phyloP scores from a whole-genome alignment of 2,329 filamentous ascomycete species.

The Penicillium oxalicum region DNA sequence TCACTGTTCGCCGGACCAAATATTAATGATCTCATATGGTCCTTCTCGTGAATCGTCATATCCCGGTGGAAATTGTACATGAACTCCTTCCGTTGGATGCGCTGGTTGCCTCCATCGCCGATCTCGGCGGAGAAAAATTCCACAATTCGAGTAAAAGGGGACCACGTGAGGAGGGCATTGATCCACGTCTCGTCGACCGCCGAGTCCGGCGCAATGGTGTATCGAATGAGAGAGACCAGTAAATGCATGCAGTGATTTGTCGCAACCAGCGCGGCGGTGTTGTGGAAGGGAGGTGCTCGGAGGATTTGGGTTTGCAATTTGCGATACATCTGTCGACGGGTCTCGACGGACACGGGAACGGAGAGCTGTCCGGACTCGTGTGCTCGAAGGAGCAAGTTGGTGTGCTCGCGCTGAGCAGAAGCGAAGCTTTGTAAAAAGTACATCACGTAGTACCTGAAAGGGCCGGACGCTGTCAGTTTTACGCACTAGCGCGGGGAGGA shows the following conservation, averaged over 20 bases:
- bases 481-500: too few species aligned
- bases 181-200: slow-evolving; percentile 36
- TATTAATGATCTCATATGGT: slow-evolving; percentile 34
- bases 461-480: background rate
- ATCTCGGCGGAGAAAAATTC: slow-evolving; percentile 42
- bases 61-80: slow-evolving; percentile 41
- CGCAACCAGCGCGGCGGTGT: slow-evolving; percentile 35
- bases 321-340: slow-evolving; percentile 33
- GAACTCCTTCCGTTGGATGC: slow-evolving; percentile 38
- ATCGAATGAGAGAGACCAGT: slow-evolving; percentile 35
- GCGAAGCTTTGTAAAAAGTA: slow-evolving; percentile 40
- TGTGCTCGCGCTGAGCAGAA: slow-evolving; percentile 33
- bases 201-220: slow-evolving; percentile 32
- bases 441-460: slow-evolving; percentile 35
- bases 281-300: slow-evolving; percentile 36
- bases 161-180: slow-evolving; percentile 36
- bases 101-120: slow-evolving; percentile 37
- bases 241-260: slow-evolving; percentile 40
- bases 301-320: slow-evolving; percentile 35
- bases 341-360: slow-evolving; percentile 30
- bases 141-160: slow-evolving; percentile 35
- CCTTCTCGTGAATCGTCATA: slow-evolving; percentile 32
- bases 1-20: slow-evolving; percentile 29
- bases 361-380: slow-evolving; percentile 35
- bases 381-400: slow-evolving; percentile 32